Evolutionary conservation across 2,329 filamentous ascomycete species (phyloP).

Genomic region (Phyllachora maydis): DNA sequence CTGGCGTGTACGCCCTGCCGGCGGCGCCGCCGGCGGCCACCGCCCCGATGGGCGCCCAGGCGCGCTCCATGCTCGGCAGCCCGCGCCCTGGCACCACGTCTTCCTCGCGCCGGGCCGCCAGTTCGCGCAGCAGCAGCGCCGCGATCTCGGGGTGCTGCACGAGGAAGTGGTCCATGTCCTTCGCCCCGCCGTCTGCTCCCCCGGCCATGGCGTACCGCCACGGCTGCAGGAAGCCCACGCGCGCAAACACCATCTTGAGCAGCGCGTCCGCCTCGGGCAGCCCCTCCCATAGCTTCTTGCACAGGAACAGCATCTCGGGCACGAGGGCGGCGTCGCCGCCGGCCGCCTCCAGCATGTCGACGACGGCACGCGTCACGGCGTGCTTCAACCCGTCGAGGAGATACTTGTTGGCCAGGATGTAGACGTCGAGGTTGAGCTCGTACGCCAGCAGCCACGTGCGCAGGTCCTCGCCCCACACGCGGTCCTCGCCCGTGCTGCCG

Average conservation of each 20-base stretch:
- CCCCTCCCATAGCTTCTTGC: slow-evolving; percentile 18
- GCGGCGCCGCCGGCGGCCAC: too few species aligned
- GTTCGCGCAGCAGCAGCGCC: slow-evolving; percentile 24
- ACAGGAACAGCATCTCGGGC: slow-evolving; percentile 20
- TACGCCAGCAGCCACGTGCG: slow-evolving; percentile 24
- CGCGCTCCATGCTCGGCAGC: slow-evolving; percentile 24
- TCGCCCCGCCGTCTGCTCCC: too few species aligned
- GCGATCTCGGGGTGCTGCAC: slow-evolving; percentile 21
- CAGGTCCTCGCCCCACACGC: slow-evolving; percentile 21
- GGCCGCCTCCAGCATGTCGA: slow-evolving; percentile 24
- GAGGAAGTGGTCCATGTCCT: slow-evolving; percentile 20
- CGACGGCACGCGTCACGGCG: slow-evolving; percentile 17
- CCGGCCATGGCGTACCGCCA: slow-evolving; percentile 18
- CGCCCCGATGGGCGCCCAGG: too few species aligned
- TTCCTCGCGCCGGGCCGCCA: slow-evolving; percentile 19
- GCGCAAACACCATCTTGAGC: slow-evolving; percentile 24
- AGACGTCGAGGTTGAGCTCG: slow-evolving; percentile 24
- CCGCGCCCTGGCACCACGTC: slow-evolving; percentile 12
- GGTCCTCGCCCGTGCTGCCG: too few species aligned
- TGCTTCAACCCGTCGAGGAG: slow-evolving; percentile 22
- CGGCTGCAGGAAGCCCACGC: slow-evolving; percentile 26
- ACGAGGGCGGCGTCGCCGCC: slow-evolving; percentile 19
- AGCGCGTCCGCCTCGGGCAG: slow-evolving; percentile 20
- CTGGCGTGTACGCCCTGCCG: too few species aligned
- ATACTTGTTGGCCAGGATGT: slow-evolving; percentile 25